A percentile compares a stretch with the other conserved stretches of the same genome.
These are phyloP conservation scores for Diphasiastrum complanatum DNA, from an alignment of 83 land plant species.

Conservation along the genomic window DNA sequence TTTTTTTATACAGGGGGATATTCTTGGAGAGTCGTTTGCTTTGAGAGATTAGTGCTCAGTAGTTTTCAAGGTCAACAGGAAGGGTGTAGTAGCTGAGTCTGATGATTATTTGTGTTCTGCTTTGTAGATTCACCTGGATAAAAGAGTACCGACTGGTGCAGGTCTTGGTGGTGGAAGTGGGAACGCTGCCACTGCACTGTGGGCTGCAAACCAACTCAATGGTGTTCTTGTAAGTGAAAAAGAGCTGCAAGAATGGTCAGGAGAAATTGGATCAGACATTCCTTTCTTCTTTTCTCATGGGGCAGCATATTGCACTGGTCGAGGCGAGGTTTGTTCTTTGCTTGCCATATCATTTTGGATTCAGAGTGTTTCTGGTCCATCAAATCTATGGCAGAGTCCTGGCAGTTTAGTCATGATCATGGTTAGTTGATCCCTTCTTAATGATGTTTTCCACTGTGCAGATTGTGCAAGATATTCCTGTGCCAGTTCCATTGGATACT, in stretches of 20 bases:
- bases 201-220: conserved; percentile 96
- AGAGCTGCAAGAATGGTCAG: conserved; percentile 97
- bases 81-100: too few relatives aligned
- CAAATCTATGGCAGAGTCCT: neutral
- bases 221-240: conserved; percentile 66
- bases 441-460: conserved; percentile 18
- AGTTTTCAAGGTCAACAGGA: too few relatives aligned
- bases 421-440: neutral
- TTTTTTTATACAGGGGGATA: too few relatives aligned
- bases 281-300: conserved; percentile 98
- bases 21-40: too few relatives aligned
- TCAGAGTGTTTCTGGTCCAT: neutral
- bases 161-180: conserved; percentile 99
- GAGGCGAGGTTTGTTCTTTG: conserved; percentile 88
- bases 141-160: conserved; percentile 94
- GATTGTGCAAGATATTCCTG: conserved; percentile 72
- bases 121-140: conserved; percentile 87
- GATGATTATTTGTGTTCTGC: too few relatives aligned
- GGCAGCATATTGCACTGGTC: conserved; percentile 90
- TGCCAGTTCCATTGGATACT: conserved; percentile 57
- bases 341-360: too few relatives aligned
- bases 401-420: neutral
- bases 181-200: conserved; percentile 97
- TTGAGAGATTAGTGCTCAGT: too few relatives aligned
- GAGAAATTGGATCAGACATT: conserved; percentile 91